Base-by-base conservation (phyloP, 495 filamentous ascomycete species). In the Daldinia concentrica region DNA sequence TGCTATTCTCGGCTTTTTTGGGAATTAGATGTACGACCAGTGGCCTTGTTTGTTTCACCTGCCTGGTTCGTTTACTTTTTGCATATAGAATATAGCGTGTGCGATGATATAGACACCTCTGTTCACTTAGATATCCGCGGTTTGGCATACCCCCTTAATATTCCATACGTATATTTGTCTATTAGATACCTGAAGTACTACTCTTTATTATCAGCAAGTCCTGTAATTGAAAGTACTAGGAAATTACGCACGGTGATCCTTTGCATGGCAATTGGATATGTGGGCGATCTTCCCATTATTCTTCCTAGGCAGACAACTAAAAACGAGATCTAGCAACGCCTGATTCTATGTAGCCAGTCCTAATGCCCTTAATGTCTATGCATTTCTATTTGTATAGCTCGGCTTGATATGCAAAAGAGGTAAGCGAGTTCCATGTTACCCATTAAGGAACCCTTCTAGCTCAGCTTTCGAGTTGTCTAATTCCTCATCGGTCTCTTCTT, bases 401-500 rank as follows among this genome's bases (percentile, higher is more conserved):
- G 24, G 30, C 17, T 54, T 45, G 29, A 24, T 62, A 66, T 62
- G 62, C 58, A 57, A 52, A 60, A 64, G 32, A 29, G 8, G 26
- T 48, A 51, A 32, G 29, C 17, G 26, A 34, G 43, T 11, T 17
- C 26, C n/a, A 37, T 26, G 27, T 37, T 27, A 74, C 37, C 37
- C 51, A 55, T 64, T 75, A 9, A 78, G 66, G 54, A 78, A 78
- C 4, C 76, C 76, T 39, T 78, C 76, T 1, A 78, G 62, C 55
- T 78, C 76, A n/a, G 73, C 76, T 27, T 78, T 76, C n/a, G 66
- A 63, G 36, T 79, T 75, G 32, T 77, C 78, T n/a, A 67, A 64
- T 37, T 84, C 84, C 5, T 81, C 77, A 9, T 82, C 83, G 15
- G 76, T 74, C 32, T 68, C 69, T 0, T 85, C 82, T 8, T 86